phyloP scores from a whole-genome alignment of 108 stramenopile genomes.

The Pseudonitzschia delicatissima region DNA sequence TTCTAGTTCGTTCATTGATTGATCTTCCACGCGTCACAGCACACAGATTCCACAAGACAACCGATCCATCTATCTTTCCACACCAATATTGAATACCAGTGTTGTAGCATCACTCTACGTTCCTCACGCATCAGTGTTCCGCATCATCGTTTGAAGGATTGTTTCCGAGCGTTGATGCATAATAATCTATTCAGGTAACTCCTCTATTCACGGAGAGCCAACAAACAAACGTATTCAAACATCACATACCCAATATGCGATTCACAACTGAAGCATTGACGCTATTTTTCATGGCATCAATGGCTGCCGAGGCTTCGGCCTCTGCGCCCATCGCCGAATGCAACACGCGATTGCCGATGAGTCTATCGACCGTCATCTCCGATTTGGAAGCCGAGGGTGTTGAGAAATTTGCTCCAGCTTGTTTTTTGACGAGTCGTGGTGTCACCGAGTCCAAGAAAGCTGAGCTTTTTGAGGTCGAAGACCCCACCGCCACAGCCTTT shows the following conservation, averaged over 20 bases:
- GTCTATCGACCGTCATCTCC: constrained; percentile 72
- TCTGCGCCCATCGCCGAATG: constrained; percentile 37
- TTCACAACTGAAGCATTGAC: background rate
- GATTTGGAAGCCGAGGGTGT: constrained; percentile 76
- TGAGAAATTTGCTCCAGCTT: constrained; percentile 54
- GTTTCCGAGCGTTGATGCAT: no score
- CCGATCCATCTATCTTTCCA: no score
- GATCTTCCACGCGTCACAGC: no score
- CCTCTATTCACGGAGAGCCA: background rate
- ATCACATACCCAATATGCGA: background rate
- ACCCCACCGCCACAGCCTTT: constrained; percentile 57
- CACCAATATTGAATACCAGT: no score
- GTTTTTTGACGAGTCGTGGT: constrained; percentile 64
- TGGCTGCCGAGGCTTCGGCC: background rate
- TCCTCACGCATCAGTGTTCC: no score
- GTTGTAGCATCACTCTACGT: no score
- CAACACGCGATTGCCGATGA: constrained; percentile 71
- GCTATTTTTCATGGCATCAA: background rate
- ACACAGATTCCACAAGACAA: no score
- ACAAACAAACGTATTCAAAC: background rate
- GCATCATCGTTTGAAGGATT: no score
- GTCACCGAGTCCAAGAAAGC: constrained; percentile 40
- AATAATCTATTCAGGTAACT: no score
- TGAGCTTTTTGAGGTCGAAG: constrained; percentile 36
- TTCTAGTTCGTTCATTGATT: no score